phyloP scores from a whole-genome alignment of 2,329 filamentous ascomycete genomes.

The Westerdykella ornata region DNA sequence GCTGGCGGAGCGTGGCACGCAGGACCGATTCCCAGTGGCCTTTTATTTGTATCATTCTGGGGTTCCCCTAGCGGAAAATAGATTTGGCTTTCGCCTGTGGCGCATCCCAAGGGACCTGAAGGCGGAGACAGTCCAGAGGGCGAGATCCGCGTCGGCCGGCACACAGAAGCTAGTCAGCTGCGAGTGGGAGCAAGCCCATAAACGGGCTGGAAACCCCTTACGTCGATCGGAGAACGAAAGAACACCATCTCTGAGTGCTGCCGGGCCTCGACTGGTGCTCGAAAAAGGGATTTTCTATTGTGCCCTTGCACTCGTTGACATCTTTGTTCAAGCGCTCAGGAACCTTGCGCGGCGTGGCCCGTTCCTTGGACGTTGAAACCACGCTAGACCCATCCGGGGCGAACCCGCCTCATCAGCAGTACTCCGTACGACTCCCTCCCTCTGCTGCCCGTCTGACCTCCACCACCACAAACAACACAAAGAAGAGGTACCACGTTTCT shows the following conservation, averaged over 20 bases:
- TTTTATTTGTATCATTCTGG: not conserved
- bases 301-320: too few species aligned
- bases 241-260: not conserved
- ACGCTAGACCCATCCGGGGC: constrained; percentile 6
- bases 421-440: constrained; percentile 2
- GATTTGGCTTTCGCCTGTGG: constrained; percentile 7
- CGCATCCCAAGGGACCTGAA: constrained; percentile 1
- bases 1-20: not conserved
- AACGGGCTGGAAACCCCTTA: not conserved
- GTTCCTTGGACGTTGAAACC: constrained; percentile 11
- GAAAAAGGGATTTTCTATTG: not conserved
- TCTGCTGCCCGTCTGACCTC: not conserved
- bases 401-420: constrained; percentile 1
- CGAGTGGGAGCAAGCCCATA: not conserved
- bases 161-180: constrained; percentile 1
- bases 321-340: not conserved
- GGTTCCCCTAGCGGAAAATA: constrained; percentile 9
- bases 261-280: not conserved
- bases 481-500: not conserved
- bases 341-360: constrained; percentile 5
- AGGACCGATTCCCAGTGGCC: not conserved
- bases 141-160: not conserved
- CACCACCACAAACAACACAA: constrained; percentile 1
- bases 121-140: not conserved
- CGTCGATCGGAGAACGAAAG: not conserved